Conservation (phyloP, 495 filamentous ascomycete genomes). For the Aspergillus olivimuriae region DNA sequence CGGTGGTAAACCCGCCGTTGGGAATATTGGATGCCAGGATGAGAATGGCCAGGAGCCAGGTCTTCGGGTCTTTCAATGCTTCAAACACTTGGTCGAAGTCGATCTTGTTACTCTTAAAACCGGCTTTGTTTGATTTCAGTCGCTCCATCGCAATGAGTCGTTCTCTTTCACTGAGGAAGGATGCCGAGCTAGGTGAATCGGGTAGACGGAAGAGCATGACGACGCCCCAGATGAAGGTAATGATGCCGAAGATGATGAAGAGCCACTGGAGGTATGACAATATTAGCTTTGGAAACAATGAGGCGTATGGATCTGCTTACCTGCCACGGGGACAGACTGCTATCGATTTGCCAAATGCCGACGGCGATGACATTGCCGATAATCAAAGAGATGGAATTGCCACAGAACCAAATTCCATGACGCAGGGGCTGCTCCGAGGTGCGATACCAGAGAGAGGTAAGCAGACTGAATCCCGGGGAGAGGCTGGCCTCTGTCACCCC, state of each 20-base stretch:
- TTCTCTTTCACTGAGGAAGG: conserved; percentile 37
- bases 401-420: conserved; percentile 43
- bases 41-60: conserved; percentile 18
- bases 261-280: neutral
- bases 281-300: no score
- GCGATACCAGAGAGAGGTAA: conserved; percentile 37
- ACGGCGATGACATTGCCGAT: conserved; percentile 19
- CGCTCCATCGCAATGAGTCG: conserved; percentile 43
- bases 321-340: conserved; percentile 15
- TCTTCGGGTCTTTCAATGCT: conserved; percentile 36
- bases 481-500: conserved; percentile 44
- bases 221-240: neutral
- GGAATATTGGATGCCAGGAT: conserved; percentile 18
- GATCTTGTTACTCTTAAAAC: conserved; percentile 47
- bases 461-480: conserved; percentile 20
- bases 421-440: conserved; percentile 45
- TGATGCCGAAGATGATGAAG: neutral
- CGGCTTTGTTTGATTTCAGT: conserved; percentile 47
- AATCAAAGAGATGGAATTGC: conserved; percentile 19
- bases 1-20: conserved; percentile 27
- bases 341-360: conserved; percentile 19
- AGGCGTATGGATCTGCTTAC: no score
- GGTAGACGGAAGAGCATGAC: neutral
- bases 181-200: conserved; percentile 20
- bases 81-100: conserved; percentile 44